Conservation (phyloP, 225 moss, liverwort and hornwort species). For the Bryoerythrophyllum caledonicum region DNA sequence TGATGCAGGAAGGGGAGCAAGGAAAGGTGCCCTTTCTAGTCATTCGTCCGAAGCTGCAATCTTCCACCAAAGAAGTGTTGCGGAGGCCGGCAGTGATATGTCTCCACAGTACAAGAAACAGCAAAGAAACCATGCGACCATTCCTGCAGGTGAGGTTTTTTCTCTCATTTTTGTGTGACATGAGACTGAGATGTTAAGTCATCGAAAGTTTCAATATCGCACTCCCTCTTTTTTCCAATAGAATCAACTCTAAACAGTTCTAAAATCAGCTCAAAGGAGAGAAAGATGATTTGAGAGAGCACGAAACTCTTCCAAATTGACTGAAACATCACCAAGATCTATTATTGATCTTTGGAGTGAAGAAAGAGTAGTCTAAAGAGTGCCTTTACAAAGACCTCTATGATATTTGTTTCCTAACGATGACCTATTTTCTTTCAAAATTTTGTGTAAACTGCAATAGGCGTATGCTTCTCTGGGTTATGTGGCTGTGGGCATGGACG, state of each 20-base stretch:
- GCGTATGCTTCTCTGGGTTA: constrained; percentile 77
- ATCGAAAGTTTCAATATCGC: too few species aligned
- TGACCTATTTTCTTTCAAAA: not conserved
- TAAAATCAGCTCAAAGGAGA: too few species aligned
- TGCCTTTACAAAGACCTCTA: too few species aligned
- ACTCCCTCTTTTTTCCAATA: too few species aligned
- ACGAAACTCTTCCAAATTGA: too few species aligned
- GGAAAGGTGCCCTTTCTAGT: constrained; percentile 81
- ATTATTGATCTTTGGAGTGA: too few species aligned
- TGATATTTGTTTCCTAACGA: not conserved
- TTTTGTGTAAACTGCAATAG: constrained; percentile 36
- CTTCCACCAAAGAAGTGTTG: not conserved
- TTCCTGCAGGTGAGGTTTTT: constrained; percentile 55
- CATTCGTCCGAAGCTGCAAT: constrained; percentile 40
- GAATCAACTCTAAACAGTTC: too few species aligned
- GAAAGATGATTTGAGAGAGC: too few species aligned
- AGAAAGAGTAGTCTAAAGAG: too few species aligned
- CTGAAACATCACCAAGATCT: too few species aligned
- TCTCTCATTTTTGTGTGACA: not conserved
- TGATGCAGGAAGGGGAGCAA: constrained; percentile 70
- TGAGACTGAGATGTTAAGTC: too few species aligned
- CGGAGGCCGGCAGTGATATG: constrained; percentile 69
- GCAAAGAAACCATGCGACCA: constrained; percentile 74
- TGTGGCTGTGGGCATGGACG: constrained; percentile 76
- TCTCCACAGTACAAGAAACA: constrained; percentile 69